Evolutionary conservation across 23 red algal species (phyloP).

Genomic region (Gracilaria domingensis): DNA sequence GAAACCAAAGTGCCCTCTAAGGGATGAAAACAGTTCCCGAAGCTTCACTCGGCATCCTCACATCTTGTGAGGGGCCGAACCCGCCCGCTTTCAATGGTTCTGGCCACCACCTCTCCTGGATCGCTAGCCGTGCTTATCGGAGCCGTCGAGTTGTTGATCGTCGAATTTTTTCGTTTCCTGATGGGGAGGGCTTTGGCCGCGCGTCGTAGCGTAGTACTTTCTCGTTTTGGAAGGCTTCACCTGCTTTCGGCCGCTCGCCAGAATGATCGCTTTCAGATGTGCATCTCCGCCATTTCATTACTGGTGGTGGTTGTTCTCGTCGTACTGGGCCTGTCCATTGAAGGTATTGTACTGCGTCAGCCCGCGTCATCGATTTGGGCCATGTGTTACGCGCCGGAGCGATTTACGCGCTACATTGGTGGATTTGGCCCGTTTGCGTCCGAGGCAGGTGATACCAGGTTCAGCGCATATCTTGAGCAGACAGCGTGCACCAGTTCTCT

Average conservation of each 20-base stretch:
- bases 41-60: too few species aligned
- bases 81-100: too few species aligned
- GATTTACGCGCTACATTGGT: not conserved
- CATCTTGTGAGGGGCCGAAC: too few species aligned
- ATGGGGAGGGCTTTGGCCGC: not conserved
- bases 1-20: too few species aligned
- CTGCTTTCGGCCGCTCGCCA: not conserved
- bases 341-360: not conserved
- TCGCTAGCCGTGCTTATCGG: constrained; percentile 15
- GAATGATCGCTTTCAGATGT: not conserved
- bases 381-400: constrained; percentile 3
- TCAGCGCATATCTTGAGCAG: not conserved
- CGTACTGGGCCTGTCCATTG: not conserved
- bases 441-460: constrained; percentile 1
- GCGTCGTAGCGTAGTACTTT: not conserved
- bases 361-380: not conserved
- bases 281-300: not conserved
- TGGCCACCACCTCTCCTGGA: too few species aligned
- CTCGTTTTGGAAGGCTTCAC: constrained; percentile 1
- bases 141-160: not conserved
- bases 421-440: constrained; percentile 17
- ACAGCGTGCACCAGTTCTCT: not conserved
- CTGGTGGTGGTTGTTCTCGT: not conserved
- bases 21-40: too few species aligned
- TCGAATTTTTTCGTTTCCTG: not conserved